Evolutionary conservation across 2,329 filamentous ascomycete species (phyloP), one percentile per base, ranked within the genome.

Genomic region (Aspergillus latus): DNA sequence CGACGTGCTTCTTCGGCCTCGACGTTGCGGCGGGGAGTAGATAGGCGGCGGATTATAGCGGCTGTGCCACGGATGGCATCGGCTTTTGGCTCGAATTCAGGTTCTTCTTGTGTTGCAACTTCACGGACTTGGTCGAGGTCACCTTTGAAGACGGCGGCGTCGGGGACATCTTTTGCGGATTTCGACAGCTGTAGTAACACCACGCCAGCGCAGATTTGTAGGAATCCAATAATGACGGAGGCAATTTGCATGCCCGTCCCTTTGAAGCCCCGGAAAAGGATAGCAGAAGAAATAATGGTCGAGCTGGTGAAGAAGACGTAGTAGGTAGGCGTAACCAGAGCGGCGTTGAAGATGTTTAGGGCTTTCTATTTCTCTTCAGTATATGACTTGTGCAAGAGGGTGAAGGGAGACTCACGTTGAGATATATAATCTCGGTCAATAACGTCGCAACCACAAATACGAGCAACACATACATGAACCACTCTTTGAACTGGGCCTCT

Each of bases 221-320:
- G 77, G 76, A 99, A 99, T 1, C 94, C 94, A 78, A 96, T 85
- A 54, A 97, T 88, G 30, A 97, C 89, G 0, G 92, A 96, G 44
- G 90, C 81, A 56, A 99, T 97, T 28, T 89, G 84, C 5, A 85
- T 82, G 0, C 84, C 81, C 0, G 90, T 90, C 36, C 93, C 94
- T 69, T 96, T 93, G 82, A 99, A 97, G 6, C 94, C 94, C 61
- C 86, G 88, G 75, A 97, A 97, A 2, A 99, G 80, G 46, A 99
- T 87, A 3, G 92, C 89, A 0, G 93, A 97, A 5, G 92, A 95
- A 64, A 97, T 84, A 63, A 99, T 97, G 16, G 94, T 97, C 4
- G 92, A 89, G 65, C 88, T 96, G 39, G 94, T 99, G 72, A 99
- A 99, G 78, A 95, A 93, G 63, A 99, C 94, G 73, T 99, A 99